A percentile compares a stretch with the other conserved stretches of the same genome.
phyloP scores from a whole-genome alignment of 495 filamentous ascomycete species.

The Hypoxylon crocopeplum region DNA sequence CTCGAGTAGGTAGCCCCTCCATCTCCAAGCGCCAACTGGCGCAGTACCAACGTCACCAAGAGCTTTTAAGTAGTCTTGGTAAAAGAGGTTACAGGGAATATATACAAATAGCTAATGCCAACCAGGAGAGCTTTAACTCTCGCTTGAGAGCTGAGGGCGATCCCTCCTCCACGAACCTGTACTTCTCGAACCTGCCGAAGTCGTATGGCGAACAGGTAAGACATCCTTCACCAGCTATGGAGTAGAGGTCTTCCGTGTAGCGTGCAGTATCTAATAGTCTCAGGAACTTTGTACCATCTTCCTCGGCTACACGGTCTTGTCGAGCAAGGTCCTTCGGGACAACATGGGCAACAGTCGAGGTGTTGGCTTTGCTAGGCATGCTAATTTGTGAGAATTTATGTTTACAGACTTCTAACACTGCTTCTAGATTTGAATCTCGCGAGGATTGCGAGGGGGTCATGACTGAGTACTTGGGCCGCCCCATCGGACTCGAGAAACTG shows the following conservation, averaged over 20 bases:
- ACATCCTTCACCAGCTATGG: background rate
- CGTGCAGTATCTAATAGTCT: constrained; percentile 19
- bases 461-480: constrained; percentile 76
- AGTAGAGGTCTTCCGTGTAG: background rate
- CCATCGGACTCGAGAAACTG: constrained; percentile 72
- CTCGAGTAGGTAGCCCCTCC: constrained; percentile 65
- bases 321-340: constrained; percentile 92
- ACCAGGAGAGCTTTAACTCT: constrained; percentile 96
- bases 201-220: constrained; percentile 86
- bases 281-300: constrained; percentile 82
- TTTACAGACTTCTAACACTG: constrained; percentile 30
- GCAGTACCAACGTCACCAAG: background rate
- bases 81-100: constrained; percentile 65
- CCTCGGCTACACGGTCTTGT: constrained; percentile 80
- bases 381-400: constrained; percentile 13
- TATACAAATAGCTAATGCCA: too few species aligned
- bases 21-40: too few species aligned
- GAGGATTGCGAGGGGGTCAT: constrained; percentile 89
- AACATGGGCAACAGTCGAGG: constrained; percentile 89
- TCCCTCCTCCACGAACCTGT: constrained; percentile 88
- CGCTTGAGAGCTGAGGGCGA: constrained; percentile 92
- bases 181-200: constrained; percentile 93
- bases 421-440: constrained; percentile 78
- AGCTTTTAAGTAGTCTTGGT: background rate
- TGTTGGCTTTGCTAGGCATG: constrained; percentile 94